Evolutionary conservation across 2,329 filamentous ascomycete species (phyloP), one percentile per base, ranked within the genome.

Genomic region (Hypoxylon sp.): DNA sequence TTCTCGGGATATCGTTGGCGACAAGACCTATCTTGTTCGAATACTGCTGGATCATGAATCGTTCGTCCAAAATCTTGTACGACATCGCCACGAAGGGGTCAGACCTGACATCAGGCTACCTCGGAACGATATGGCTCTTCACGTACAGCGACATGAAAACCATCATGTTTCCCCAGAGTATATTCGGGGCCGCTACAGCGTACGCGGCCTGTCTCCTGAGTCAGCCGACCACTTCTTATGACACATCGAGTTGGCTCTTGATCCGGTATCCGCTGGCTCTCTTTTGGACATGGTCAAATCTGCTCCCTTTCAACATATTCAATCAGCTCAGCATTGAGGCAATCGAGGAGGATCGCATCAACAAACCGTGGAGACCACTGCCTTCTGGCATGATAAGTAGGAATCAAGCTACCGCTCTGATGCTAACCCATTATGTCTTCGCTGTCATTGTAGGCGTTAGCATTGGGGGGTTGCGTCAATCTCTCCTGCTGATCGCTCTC

Each of bases 131-230:
- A 27, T 52, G 49, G 49, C 30, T 52, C n/a, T 52, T 52, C n/a
- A 46, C 49, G 3, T 47, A 40, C 9, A 52, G 49, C 42, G 49
- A 52, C 42, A 35, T 52, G 35, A 52, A 52, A 19, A 52, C 42
- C 7, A 52, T 52, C 31, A 32, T 52, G 20, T 35, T 52, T 12
- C 49, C 49, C 1, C 31, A 46, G n/a, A 52, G 42, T 7, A 30
- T 35, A 30, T 52, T 52, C 8, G 49, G 49, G 1, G 19, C 30
- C 3, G 16, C 47, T 4, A 37, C 26, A 2, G 42, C 49, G n/a
- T 23, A 36, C 8, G 30, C 45, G 9, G 37, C 37, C 5, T 49
- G 30, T 13, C 4, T 42, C 17, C 25, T 34, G 4, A 15, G 29
- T 16, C 36, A 17, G 20, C 31, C 37, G 8, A 15, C 13, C 7